Evolutionary conservation across 306 rosid species (phyloP).

Genomic region (Hippophae gyantsensis): DNA sequence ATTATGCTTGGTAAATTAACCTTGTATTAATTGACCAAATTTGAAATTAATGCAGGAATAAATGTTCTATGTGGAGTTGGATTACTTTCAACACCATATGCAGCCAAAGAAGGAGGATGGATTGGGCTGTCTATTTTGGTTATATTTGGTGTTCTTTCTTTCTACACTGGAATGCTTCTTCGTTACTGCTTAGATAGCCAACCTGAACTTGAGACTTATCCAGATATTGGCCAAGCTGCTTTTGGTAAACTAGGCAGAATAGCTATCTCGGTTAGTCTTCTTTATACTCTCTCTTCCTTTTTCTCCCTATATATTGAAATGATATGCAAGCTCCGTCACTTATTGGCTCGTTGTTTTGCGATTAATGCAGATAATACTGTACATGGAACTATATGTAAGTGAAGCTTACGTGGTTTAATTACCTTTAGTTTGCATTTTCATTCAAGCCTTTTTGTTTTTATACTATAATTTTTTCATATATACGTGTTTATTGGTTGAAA

Average conservation of each 20-base stretch:
- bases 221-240: slow-evolving; percentile 96
- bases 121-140: slow-evolving; percentile 56
- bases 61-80: slow-evolving; percentile 96
- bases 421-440: too few species aligned
- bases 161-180: slow-evolving; percentile 85
- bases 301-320: too few species aligned
- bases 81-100: slow-evolving; percentile 91
- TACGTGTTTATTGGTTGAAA: too few species aligned
- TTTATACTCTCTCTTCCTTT: not conserved
- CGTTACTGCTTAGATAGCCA: slow-evolving; percentile 82
- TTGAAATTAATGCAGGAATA: slow-evolving; percentile 45
- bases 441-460: too few species aligned
- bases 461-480: too few species aligned
- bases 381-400: slow-evolving; percentile 96
- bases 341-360: not conserved
- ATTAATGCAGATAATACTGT: slow-evolving; percentile 71
- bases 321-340: not conserved
- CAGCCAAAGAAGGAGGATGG: slow-evolving; percentile 90
- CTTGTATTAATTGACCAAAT: not conserved
- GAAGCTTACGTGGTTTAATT: slow-evolving; percentile 3
- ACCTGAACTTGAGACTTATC: slow-evolving; percentile 94
- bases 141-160: slow-evolving; percentile 66
- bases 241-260: slow-evolving; percentile 80
- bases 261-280: slow-evolving; percentile 56
- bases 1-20: too few species aligned